Evolutionary conservation across 345 rosid genomes (phyloP), one percentile per base, ranked within the genome.

Genomic region (Citrus medica): DNA sequence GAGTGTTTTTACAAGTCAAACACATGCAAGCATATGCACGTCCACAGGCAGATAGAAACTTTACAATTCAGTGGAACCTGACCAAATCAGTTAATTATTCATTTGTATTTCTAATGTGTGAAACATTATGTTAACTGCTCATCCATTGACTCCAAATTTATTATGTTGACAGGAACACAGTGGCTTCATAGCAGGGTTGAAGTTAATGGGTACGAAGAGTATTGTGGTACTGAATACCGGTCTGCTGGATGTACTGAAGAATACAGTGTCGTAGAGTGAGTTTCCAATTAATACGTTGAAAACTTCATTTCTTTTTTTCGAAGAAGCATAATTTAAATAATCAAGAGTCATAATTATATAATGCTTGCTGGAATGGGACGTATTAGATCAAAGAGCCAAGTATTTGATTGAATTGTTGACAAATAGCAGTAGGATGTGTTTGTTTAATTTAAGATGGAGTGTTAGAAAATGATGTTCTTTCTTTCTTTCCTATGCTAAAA

Each of bases 141-240:
- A 59, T 69, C 35, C 4, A 58, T 53, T 5, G 58, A 46, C 68
- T 63, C 37, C 25, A 8, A 13, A 33, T 17, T 76, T 78, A 21
- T 66, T 67, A 33, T 61, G 48, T 28, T 69, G 33, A 16, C 72
- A 93, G 98, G 94, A 83, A 86, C 85, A 55, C 98, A 93, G 40
- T 95, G 98, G 98, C 94, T 95, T 70, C 92, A 87, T 64, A 93
- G 98, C 88, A 93, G 91, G 85, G 79, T 93, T 82, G 93, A 95
- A 58, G 79, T 92, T 56, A 76, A 78, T 79, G 98, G 98, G 73
- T 95, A 95, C 67, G 98, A 95, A 86, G 98, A 95, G 79, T 93
- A 93, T 72, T 90, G 92, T 80, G 91, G 97, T 60, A 88, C 81
- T 17, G 98, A 90, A 86, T 95, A 95, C 76, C 91, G 94, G 4